Evolutionary conservation across 2,329 filamentous ascomycete genomes (phyloP).

Genomic region (Parascedosporium putredinis): DNA sequence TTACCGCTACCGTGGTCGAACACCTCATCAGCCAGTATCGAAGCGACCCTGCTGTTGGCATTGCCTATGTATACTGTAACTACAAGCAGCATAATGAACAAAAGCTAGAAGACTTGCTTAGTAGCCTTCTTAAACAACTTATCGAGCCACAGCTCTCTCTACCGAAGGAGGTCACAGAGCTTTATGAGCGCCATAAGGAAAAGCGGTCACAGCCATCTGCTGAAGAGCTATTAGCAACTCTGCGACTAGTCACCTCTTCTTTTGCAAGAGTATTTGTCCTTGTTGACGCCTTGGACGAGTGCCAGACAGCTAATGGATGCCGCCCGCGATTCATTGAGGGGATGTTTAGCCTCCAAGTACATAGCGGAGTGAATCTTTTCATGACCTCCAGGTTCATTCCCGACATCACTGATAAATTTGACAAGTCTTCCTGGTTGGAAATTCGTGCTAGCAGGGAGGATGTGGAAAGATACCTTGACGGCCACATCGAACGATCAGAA

Average conservation of each 20-base stretch:
- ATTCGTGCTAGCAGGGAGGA: constrained; percentile 11
- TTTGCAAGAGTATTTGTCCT: neutral
- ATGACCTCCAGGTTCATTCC: constrained; percentile 6
- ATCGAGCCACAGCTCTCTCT: constrained; percentile 7
- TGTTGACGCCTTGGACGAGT: constrained; percentile 10
- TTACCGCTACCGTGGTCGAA: constrained; percentile 13
- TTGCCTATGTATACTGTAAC: constrained; percentile 24
- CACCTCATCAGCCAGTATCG: constrained; percentile 12
- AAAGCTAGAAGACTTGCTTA: constrained; percentile 14
- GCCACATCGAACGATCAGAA: constrained; percentile 1
- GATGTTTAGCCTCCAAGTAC: neutral
- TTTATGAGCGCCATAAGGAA: constrained; percentile 4
- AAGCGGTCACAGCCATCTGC: neutral
- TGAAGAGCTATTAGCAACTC: constrained; percentile 1
- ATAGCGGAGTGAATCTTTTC: neutral
- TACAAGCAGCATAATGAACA: constrained; percentile 18
- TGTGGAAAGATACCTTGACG: constrained; percentile 10
- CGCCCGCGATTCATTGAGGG: neutral
- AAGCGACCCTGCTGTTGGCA: constrained; percentile 2
- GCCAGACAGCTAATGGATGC: constrained; percentile 11
- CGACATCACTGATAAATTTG: constrained; percentile 8
- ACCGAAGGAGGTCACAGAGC: neutral
- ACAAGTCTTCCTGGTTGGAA: neutral
- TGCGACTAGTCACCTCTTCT: neutral
- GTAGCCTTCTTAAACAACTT: constrained; percentile 23